phyloP scores from a whole-genome alignment of 768 basidiomycete species.

The Gymnopilus junonius region DNA sequence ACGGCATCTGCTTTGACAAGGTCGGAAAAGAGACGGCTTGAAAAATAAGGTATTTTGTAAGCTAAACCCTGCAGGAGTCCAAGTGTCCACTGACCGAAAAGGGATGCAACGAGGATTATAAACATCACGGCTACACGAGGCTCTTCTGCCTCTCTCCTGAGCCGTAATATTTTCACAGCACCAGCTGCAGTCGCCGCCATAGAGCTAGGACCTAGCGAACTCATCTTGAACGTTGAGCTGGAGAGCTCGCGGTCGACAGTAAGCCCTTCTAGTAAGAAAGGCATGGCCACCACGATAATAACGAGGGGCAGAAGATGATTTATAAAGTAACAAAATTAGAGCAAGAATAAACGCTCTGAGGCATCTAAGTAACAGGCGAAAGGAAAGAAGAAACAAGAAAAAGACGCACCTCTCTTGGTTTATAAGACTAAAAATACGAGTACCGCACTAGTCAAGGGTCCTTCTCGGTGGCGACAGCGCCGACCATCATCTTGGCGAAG shows the following conservation, averaged over 20 bases:
- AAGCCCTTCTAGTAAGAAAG: neutral
- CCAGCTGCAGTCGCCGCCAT: neutral
- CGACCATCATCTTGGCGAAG: neutral
- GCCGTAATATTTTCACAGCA: neutral
- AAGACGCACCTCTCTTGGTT: neutral
- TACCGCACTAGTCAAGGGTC: neutral
- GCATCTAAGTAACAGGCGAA: neutral
- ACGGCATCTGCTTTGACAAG: slow-evolving; percentile 57
- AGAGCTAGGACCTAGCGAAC: no score
- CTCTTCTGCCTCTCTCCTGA: slow-evolving; percentile 14
- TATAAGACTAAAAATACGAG: neutral
- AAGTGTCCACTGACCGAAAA: slow-evolving; percentile 63
- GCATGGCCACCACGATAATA: neutral
- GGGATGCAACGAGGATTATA: slow-evolving; percentile 61
- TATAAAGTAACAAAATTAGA: slow-evolving; percentile 3
- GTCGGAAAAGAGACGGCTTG: slow-evolving; percentile 74
- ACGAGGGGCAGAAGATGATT: neutral
- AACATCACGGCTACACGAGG: slow-evolving; percentile 43
- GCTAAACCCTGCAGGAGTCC: neutral
- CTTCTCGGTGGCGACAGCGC: neutral
- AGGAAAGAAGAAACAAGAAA: neutral
- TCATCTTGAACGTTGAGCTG: neutral
- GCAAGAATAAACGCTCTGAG: neutral
- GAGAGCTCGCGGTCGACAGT: neutral
- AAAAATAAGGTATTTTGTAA: neutral